Conservation (phyloP, 2,329 filamentous ascomycete species). For the Ceratocystis diversiconidia region DNA sequence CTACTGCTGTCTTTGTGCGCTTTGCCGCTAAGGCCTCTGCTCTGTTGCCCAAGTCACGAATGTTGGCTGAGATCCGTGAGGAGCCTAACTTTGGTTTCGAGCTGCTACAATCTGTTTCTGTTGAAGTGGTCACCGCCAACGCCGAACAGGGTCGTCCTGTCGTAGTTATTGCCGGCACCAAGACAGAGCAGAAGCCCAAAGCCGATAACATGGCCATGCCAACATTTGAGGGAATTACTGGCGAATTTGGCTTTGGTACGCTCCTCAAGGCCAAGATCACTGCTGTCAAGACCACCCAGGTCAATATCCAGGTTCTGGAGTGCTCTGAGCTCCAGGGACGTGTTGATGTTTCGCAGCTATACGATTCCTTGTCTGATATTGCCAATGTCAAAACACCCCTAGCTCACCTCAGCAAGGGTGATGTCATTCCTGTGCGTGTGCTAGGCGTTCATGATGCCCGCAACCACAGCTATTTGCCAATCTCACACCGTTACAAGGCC, state of each 20-base stretch:
- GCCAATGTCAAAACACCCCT: conserved; percentile 68
- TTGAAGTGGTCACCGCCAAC: conserved; percentile 60
- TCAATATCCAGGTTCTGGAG: conserved; percentile 80
- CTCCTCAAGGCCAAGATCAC: conserved; percentile 62
- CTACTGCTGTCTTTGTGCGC: conserved; percentile 73
- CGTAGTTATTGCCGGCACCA: conserved; percentile 34
- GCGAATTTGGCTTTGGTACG: conserved; percentile 60
- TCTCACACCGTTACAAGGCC: conserved; percentile 68
- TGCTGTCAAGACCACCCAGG: conserved; percentile 79
- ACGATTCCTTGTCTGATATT: conserved; percentile 79
- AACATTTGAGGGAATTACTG: conserved; percentile 30
- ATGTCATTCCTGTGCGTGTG: conserved; percentile 59
- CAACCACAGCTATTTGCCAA: conserved; percentile 80
- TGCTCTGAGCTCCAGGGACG: conserved; percentile 65
- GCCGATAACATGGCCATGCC: conserved; percentile 23
- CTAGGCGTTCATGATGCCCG: conserved; percentile 80
- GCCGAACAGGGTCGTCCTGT: conserved; percentile 53
- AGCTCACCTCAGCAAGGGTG: conserved; percentile 41
- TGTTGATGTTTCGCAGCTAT: conserved; percentile 80
- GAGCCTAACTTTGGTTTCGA: conserved; percentile 65
- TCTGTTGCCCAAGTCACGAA: conserved; percentile 62
- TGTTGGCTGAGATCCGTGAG: conserved; percentile 54
- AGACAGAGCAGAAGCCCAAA: conserved; percentile 28
- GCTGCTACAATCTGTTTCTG: conserved; percentile 59
- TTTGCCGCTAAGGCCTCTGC: conserved; percentile 67